phyloP scores from a whole-genome alignment of 2,329 filamentous ascomycete species.

The Sclerotinia glacialis region DNA sequence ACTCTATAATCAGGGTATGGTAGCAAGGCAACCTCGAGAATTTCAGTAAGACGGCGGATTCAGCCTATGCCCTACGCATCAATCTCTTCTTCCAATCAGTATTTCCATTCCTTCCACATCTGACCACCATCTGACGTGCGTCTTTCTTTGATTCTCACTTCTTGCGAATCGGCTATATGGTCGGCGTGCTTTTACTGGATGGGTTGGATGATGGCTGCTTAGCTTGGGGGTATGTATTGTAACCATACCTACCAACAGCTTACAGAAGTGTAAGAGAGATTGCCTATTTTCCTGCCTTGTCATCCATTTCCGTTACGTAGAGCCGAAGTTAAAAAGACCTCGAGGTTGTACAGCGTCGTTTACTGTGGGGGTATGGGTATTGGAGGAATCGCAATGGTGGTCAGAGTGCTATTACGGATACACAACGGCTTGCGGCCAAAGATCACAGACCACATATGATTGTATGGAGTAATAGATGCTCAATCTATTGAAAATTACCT shows the following conservation, averaged over 20 bases:
- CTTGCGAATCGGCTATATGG: not conserved
- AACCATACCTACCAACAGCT: not conserved
- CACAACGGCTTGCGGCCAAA: constrained; percentile 14
- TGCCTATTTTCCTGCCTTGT: constrained; percentile 15
- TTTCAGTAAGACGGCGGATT: constrained; percentile 6
- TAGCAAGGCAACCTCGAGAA: constrained; percentile 2
- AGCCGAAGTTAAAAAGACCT: constrained; percentile 2
- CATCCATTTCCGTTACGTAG: constrained; percentile 6
- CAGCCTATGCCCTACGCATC: not conserved
- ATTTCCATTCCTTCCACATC: not conserved
- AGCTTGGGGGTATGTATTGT: constrained; percentile 2
- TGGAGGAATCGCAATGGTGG: not conserved
- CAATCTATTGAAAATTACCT: constrained; percentile 10
- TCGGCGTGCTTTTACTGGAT: not conserved
- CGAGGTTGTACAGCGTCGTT: constrained; percentile 14
- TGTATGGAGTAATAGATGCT: constrained; percentile 15
- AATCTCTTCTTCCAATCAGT: not conserved
- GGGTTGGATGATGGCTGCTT: constrained; percentile 1
- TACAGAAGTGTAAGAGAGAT: constrained; percentile 10
- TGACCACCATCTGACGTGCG: constrained; percentile 14
- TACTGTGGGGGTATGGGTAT: constrained; percentile 6
- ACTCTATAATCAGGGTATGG: not conserved
- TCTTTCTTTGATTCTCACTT: constrained; percentile 3
- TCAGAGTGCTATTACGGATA: constrained; percentile 14
- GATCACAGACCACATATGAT: constrained; percentile 16